Percentiles rank a stretch among this genome's conserved stretches.
These are phyloP conservation scores for Rubroshorea leprosula DNA, from an alignment of 345 rosid genomes.

Conservation along the genomic window DNA sequence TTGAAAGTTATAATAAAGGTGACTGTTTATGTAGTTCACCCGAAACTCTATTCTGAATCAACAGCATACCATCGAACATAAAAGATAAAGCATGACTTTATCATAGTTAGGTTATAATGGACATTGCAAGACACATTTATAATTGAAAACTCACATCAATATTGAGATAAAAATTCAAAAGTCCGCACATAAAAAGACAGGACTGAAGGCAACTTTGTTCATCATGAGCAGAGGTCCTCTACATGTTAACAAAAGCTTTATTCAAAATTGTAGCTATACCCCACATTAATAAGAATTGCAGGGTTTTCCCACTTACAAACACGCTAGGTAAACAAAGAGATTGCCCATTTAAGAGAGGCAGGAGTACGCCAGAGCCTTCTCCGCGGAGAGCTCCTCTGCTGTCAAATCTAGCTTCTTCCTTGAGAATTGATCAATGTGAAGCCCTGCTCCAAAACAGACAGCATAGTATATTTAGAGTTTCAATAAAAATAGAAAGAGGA, in stretches of 20 bases:
- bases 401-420: conserved; percentile 96
- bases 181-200: neutral
- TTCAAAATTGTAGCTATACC: conserved; percentile 24
- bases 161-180: too few species aligned
- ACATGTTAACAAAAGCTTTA: conserved; percentile 22
- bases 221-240: conserved; percentile 7
- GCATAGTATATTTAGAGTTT: neutral
- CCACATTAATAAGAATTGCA: conserved; percentile 5
- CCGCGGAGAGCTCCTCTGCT: conserved; percentile 82
- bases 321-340: neutral
- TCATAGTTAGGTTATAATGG: too few species aligned
- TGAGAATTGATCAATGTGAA: conserved; percentile 73
- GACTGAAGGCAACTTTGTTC: conserved; percentile 6
- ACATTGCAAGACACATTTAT: too few species aligned
- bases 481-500: neutral
- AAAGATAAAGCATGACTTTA: too few species aligned
- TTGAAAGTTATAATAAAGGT: too few species aligned
- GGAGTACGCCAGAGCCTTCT: conserved; percentile 93
- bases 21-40: too few species aligned
- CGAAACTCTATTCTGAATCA: too few species aligned
- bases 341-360: conserved; percentile 57
- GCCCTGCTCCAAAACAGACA: conserved; percentile 38
- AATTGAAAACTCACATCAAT: too few species aligned
- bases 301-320: conserved; percentile 1
- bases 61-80: too few species aligned